A percentile compares a stretch with the other conserved stretches of the same genome.
Conservation (phyloP, 306 rosid species). For the Betula pendula region DNA sequence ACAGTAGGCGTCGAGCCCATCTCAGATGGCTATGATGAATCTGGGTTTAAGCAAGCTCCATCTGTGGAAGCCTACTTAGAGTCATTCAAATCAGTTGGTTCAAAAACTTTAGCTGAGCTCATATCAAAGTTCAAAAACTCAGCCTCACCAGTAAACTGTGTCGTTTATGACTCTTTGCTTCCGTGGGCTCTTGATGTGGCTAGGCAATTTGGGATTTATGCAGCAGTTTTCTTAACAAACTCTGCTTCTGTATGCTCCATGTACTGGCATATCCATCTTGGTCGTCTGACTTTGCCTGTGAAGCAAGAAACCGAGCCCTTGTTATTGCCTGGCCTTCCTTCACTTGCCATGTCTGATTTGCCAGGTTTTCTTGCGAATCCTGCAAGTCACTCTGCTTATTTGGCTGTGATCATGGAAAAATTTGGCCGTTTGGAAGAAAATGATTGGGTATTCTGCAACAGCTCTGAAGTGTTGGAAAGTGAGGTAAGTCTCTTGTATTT, state of each 20-base stretch:
- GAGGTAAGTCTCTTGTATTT: conserved; percentile 23
- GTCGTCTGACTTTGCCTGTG: conserved; percentile 19
- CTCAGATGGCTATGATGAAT: conserved; percentile 43
- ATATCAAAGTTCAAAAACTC: conserved; percentile 23
- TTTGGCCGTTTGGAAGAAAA: conserved; percentile 22
- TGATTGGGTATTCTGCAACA: conserved; percentile 46
- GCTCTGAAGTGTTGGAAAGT: conserved; percentile 37
- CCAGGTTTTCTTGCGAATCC: conserved; percentile 32
- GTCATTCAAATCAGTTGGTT: conserved; percentile 36
- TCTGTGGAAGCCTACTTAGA: conserved; percentile 32
- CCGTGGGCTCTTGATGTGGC: conserved; percentile 52
- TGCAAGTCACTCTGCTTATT: conserved; percentile 26
- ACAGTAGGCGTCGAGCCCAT: conserved; percentile 28
- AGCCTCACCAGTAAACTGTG: conserved; percentile 31
- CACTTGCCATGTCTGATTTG: conserved; percentile 28
- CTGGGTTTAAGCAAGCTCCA: conserved; percentile 37
- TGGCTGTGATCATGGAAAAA: conserved; percentile 27
- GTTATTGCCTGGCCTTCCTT: conserved; percentile 39
- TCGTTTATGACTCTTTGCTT: conserved; percentile 41
- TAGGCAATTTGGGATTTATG: conserved; percentile 21
- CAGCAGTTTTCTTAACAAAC: conserved; percentile 39
- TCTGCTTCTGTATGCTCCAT: conserved; percentile 40
- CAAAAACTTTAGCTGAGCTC: conserved; percentile 31
- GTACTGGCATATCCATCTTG: conserved; percentile 26
- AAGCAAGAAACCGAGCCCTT: conserved; percentile 9